Percentiles rank a stretch among this genome's conserved stretches.
These are phyloP conservation scores for Fraxinus americana DNA, from an alignment of 257 asterid species.

Conservation along the genomic window DNA sequence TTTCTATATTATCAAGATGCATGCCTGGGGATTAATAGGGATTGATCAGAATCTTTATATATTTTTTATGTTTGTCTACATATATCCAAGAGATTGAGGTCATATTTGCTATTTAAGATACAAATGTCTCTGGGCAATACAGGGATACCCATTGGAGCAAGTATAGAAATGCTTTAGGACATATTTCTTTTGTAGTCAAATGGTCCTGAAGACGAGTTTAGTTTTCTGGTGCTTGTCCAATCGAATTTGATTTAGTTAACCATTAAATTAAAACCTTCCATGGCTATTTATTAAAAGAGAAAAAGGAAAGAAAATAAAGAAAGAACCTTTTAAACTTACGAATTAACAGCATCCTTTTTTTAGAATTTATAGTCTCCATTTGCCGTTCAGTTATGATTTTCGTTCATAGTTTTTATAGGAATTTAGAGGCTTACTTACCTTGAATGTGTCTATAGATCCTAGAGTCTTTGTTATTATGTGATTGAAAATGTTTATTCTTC, in stretches of 20 bases:
- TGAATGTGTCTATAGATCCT: conserved; percentile 10
- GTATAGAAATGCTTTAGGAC: conserved; percentile 15
- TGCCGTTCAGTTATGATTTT: neutral
- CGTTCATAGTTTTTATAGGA: conserved; percentile 1
- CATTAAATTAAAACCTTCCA: conserved; percentile 7
- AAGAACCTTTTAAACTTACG: neutral
- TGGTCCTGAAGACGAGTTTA: neutral
- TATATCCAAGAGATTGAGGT: neutral
- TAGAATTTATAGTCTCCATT: neutral
- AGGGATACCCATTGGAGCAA: conserved; percentile 5
- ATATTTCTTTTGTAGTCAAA: conserved; percentile 11
- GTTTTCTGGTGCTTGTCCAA: neutral
- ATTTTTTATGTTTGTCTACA: conserved; percentile 17
- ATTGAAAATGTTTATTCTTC: conserved; percentile 6
- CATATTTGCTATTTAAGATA: neutral
- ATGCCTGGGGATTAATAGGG: conserved; percentile 3
- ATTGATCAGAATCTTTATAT: conserved; percentile 16
- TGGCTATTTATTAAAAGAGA: conserved; percentile 2
- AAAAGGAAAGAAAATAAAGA: neutral
- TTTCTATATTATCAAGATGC: conserved; percentile 8
- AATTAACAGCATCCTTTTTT: neutral
- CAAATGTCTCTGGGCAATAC: neutral
- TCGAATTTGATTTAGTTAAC: neutral
- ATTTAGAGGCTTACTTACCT: conserved; percentile 5
- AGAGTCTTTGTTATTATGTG: neutral